Conservation (phyloP, 345 rosid genomes). For the Citrus australasica region DNA sequence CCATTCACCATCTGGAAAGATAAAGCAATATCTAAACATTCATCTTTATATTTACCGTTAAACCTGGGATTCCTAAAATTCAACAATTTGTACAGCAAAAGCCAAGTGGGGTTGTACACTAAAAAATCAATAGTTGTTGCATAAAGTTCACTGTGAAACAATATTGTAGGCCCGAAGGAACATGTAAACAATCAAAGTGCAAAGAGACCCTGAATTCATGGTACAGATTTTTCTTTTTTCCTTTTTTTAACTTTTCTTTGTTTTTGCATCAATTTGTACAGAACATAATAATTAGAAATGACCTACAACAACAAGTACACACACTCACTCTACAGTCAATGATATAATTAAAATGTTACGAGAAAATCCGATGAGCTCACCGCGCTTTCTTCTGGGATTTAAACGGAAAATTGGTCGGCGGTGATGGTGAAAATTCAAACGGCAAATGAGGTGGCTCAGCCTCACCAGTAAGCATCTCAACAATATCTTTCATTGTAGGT, state of each 20-base stretch:
- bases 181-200: slow-evolving; percentile 6
- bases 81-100: slow-evolving; percentile 16
- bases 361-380: slow-evolving; percentile 18
- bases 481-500: slow-evolving; percentile 65
- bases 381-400: slow-evolving; percentile 49
- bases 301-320: slow-evolving; percentile 22
- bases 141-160: slow-evolving; percentile 8
- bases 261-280: slow-evolving; percentile 26
- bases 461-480: slow-evolving; percentile 64
- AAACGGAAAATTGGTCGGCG: slow-evolving; percentile 57
- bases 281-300: slow-evolving; percentile 18
- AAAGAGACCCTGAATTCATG: not conserved
- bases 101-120: slow-evolving; percentile 13
- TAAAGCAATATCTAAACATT: slow-evolving; percentile 7
- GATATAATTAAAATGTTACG: slow-evolving; percentile 1
- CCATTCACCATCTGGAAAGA: slow-evolving; percentile 18
- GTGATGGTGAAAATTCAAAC: slow-evolving; percentile 71
- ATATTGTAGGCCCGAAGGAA: slow-evolving; percentile 9
- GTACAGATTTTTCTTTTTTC: not conserved
- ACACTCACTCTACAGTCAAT: slow-evolving; percentile 39
- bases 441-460: slow-evolving; percentile 70
- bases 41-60: slow-evolving; percentile 19
- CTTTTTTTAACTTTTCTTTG: not conserved
- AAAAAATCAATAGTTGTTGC: slow-evolving; percentile 5
- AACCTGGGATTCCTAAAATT: slow-evolving; percentile 29